Conservation (phyloP, 805 yeast species). For the Scheffersomyces ergatensis region DNA sequence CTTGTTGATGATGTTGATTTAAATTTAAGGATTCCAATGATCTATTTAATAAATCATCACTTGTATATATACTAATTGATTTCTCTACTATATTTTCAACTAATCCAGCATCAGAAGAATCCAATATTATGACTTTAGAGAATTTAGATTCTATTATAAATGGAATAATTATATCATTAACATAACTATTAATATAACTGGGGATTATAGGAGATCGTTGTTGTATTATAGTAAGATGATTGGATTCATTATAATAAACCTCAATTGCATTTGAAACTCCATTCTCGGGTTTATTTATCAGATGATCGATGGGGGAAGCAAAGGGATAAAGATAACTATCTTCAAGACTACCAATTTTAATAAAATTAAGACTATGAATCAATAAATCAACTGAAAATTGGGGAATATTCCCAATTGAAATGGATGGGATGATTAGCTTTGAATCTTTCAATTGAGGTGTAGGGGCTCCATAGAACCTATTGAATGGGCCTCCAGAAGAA, state of each 20-base stretch:
- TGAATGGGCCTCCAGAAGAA: not conserved
- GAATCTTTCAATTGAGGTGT: conserved; percentile 11
- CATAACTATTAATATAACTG: conserved; percentile 49
- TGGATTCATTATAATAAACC: conserved; percentile 45
- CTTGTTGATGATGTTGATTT: conserved; percentile 5
- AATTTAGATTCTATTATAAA: conserved; percentile 44
- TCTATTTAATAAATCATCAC: conserved; percentile 28
- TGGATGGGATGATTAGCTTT: conserved; percentile 68
- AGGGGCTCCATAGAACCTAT: not conserved
- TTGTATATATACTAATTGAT: conserved; percentile 22
- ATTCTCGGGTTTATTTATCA: conserved; percentile 1
- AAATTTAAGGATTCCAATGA: conserved; percentile 29
- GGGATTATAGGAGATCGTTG: conserved; percentile 85
- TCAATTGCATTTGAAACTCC: conserved; percentile 66
- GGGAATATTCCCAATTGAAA: conserved; percentile 87
- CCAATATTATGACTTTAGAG: conserved; percentile 51
- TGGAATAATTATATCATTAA: conserved; percentile 49
- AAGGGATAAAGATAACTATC: conserved; percentile 72
- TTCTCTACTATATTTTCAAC: conserved; percentile 20
- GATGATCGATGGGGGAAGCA: conserved; percentile 69
- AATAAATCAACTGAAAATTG: conserved; percentile 77
- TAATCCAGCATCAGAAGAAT: conserved; percentile 70
- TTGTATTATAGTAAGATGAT: conserved; percentile 60
- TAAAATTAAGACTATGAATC: conserved; percentile 57
- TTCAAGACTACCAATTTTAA: conserved; percentile 55